These are phyloP conservation scores for Alloteropsis semialata DNA, from an alignment of 176 grass and related monocot species.

Conservation along the genomic window DNA sequence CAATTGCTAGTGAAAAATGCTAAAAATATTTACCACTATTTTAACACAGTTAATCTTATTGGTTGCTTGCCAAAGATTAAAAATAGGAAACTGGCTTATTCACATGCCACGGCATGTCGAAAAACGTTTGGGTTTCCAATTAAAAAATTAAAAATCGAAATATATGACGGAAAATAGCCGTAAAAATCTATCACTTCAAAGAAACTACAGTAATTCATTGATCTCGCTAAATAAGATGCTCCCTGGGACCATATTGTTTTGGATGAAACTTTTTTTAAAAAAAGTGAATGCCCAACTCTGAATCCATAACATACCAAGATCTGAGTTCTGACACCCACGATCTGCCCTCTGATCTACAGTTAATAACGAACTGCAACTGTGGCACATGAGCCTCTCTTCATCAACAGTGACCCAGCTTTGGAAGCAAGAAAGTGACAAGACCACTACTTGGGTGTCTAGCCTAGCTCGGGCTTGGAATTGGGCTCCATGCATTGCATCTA, in stretches of 20 bases:
- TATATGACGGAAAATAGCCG: no score
- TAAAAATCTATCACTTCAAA: background rate
- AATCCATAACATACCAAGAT: background rate
- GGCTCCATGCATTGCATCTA: background rate
- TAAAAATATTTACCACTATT: no score
- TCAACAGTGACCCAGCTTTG: background rate
- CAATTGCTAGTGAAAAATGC: background rate
- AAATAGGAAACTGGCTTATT: background rate
- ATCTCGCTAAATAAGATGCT: background rate
- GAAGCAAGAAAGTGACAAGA: slow-evolving; percentile 31
- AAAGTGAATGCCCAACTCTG: background rate
- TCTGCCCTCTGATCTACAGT: slow-evolving; percentile 7
- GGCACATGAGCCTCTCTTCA: background rate
- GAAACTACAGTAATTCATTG: background rate
- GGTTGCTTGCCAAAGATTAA: background rate
- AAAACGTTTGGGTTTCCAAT: no score
- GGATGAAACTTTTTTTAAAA: background rate
- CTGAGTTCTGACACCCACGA: background rate
- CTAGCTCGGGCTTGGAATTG: background rate
- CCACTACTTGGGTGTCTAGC: background rate
- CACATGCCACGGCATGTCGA: no score
- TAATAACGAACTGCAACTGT: slow-evolving; percentile 23
- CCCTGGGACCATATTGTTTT: background rate
- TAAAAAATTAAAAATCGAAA: no score
- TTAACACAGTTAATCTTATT: background rate